Evolutionary conservation across 1,139 yeast species (phyloP), one percentile per base, ranked within the genome.

Genomic region (Candida mesenterica): DNA sequence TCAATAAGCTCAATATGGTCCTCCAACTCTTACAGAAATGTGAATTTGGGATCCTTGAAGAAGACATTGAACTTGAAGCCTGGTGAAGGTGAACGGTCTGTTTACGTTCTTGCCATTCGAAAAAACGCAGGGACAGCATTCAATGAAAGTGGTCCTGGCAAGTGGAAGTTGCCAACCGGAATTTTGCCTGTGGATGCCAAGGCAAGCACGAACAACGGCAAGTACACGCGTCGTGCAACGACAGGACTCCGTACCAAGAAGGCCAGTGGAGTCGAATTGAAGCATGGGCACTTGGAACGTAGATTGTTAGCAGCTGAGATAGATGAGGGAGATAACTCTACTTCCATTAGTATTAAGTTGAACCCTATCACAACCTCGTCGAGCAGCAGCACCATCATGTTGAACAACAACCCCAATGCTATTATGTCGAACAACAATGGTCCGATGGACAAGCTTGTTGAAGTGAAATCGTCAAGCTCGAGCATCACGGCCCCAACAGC

Each of bases 291-390:
- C 52, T 67, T 83, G 45, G 76, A 79, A 36, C 87, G 86, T n/a
- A 71, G 89, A 38, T 68, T 84, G 55, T 64, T 85, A 41, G 92
- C 92, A 1, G 78, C 84, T 10, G 95, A 85, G 56, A 81, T 84
- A 20, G 92, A 82, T 43, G 89, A 83, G 40, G 77, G 70, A 26
- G 85, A 78, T 40, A 38, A 37, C 7, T 19, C 35, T 16, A 36
- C 34, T 4, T 35, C 45, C 10, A 37, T 39, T 13, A 36, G 36
- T n/a, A 28, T 38, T 22, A 37, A 30, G 24, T 19, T 33, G 28
- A 38, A 29, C 10, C 38, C 42, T 14, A 15, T n/a, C n/a, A n/a
- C 26, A 3, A 14, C n/a, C n/a, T n/a, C n/a, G n/a, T n/a, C n/a
- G n/a, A n/a, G n/a, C n/a, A n/a, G n/a, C n/a, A n/a, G n/a, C n/a